Evolutionary conservation across 192 early-diverging fungal genomes (phyloP).

Genomic region (Mortierella alpina): DNA sequence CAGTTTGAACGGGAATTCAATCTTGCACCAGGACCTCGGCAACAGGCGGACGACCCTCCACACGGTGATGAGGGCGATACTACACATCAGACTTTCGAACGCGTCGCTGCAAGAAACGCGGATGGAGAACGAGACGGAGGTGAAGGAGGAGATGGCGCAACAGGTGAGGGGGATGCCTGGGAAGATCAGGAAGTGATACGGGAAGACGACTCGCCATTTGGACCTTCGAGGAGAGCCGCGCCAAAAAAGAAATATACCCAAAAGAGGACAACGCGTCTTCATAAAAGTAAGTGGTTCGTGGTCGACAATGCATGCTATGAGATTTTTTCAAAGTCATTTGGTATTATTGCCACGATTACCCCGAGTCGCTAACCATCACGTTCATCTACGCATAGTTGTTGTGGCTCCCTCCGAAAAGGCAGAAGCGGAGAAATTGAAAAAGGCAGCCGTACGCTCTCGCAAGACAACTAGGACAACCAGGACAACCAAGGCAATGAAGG

Average conservation of each 20-base stretch:
- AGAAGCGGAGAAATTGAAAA: background rate
- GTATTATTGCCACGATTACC: background rate
- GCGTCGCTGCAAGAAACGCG: no score
- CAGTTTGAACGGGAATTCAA: constrained; percentile 44
- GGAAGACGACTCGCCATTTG: background rate
- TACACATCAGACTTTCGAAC: background rate
- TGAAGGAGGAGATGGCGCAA: background rate
- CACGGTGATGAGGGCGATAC: no score
- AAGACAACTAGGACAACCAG: background rate
- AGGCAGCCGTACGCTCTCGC: background rate
- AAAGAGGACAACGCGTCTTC: constrained; percentile 44
- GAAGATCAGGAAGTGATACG: constrained; percentile 7
- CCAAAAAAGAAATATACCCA: constrained; percentile 51
- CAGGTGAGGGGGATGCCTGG: constrained; percentile 7
- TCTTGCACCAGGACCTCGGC: background rate
- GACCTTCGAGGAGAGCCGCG: background rate
- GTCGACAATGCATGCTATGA: background rate
- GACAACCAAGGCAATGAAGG: background rate
- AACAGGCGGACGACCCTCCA: background rate
- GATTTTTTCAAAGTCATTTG: background rate
- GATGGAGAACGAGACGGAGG: no score
- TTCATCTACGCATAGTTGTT: constrained; percentile 13
- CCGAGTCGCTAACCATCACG: background rate
- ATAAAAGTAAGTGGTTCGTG: constrained; percentile 20
- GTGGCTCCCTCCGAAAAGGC: constrained; percentile 45